Percentiles rank a stretch among this genome's conserved stretches.
These are phyloP conservation scores for Lentinus polychrous DNA, from an alignment of 1,284 basidiomycete species.

Conservation along the genomic window DNA sequence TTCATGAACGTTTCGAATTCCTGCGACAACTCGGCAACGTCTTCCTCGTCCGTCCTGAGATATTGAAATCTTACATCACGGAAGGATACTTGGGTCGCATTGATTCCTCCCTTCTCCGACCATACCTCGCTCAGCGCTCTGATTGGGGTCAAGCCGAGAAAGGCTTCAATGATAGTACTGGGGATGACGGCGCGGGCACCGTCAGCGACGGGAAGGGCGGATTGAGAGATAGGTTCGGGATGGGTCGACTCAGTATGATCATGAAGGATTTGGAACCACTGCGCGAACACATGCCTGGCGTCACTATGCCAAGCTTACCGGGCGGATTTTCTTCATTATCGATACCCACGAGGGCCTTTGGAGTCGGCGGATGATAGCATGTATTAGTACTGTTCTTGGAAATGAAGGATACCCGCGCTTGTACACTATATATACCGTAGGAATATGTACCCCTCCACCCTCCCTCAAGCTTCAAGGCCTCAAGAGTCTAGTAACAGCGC, in stretches of 20 bases:
- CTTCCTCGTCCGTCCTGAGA: slow-evolving; percentile 92
- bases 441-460: too few species aligned
- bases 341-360: slow-evolving; percentile 26
- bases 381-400: background rate
- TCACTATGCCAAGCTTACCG: slow-evolving; percentile 39
- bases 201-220: slow-evolving; percentile 37
- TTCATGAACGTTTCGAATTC: slow-evolving; percentile 97
- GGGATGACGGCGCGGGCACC: slow-evolving; percentile 25
- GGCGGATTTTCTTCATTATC: slow-evolving; percentile 16
- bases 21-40: slow-evolving; percentile 96
- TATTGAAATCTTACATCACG: slow-evolving; percentile 88
- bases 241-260: slow-evolving; percentile 65
- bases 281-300: slow-evolving; percentile 28
- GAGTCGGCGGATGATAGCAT: background rate
- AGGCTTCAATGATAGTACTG: slow-evolving; percentile 57
- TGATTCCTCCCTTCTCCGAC: slow-evolving; percentile 80
- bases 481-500: too few species aligned
- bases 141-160: slow-evolving; percentile 84
- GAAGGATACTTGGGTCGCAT: slow-evolving; percentile 90
- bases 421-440: too few species aligned
- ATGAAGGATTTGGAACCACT: slow-evolving; percentile 78
- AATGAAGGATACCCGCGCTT: too few species aligned
- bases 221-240: slow-evolving; percentile 62
- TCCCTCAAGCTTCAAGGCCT: too few species aligned
- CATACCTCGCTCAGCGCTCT: slow-evolving; percentile 85